phyloP scores from a whole-genome alignment of 768 basidiomycete species.

The Leccinum incarnatum region DNA sequence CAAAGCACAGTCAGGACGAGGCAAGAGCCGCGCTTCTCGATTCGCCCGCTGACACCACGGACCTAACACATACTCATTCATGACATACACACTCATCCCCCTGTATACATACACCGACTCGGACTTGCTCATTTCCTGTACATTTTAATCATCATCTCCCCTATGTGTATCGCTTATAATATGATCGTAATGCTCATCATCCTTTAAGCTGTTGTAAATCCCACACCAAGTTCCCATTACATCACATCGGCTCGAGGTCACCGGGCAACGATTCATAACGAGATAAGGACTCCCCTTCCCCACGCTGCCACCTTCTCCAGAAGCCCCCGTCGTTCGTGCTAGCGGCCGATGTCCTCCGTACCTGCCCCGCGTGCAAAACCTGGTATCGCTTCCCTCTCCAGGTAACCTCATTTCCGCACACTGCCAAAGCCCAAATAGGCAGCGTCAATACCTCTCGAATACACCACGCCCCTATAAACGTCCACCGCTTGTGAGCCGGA shows the following conservation, averaged over 20 bases:
- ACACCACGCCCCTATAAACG: slow-evolving; percentile 77
- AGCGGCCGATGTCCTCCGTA: slow-evolving; percentile 32
- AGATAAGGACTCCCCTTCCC: slow-evolving; percentile 9
- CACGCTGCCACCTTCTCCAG: slow-evolving; percentile 24
- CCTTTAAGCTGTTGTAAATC: slow-evolving; percentile 23
- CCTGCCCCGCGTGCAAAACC: slow-evolving; percentile 73
- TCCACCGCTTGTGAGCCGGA: slow-evolving; percentile 43
- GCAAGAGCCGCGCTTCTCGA: slow-evolving; percentile 29
- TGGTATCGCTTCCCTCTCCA: slow-evolving; percentile 87
- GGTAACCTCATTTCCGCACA: slow-evolving; percentile 75
- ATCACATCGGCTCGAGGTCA: slow-evolving; percentile 19
- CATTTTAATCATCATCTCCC: slow-evolving; percentile 32
- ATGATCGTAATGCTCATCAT: slow-evolving; percentile 29
- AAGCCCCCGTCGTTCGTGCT: slow-evolving; percentile 22
- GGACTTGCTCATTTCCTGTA: slow-evolving; percentile 30
- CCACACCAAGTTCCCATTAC: slow-evolving; percentile 15
- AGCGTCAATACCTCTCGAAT: slow-evolving; percentile 79
- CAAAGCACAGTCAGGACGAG: slow-evolving; percentile 37
- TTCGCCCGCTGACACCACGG: slow-evolving; percentile 23
- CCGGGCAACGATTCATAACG: slow-evolving; percentile 16
- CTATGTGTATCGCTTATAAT: slow-evolving; percentile 35
- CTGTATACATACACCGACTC: slow-evolving; percentile 29
- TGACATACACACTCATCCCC: slow-evolving; percentile 24
- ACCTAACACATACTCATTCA: slow-evolving; percentile 23
- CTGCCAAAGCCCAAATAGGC: slow-evolving; percentile 83